Conservation (phyloP, 352 stramenopile species). For the Phytophthora pluvialis region DNA sequence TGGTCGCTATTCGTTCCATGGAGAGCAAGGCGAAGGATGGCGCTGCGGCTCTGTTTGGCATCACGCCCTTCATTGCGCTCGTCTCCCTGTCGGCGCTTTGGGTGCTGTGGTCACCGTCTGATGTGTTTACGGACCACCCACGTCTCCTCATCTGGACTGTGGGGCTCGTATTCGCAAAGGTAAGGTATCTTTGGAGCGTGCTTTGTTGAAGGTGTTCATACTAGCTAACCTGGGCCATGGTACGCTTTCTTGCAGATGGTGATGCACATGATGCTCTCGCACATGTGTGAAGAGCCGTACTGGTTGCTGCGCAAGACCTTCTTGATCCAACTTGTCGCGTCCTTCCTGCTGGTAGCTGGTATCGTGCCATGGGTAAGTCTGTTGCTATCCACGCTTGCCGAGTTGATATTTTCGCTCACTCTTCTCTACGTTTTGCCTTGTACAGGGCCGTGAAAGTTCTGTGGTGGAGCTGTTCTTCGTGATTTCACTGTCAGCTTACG, state of each 20-base stretch:
- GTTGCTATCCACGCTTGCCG: too few species aligned
- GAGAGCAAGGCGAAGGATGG: conserved; percentile 66
- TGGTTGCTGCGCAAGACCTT: conserved; percentile 89
- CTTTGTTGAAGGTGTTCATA: background rate
- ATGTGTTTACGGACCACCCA: conserved; percentile 84
- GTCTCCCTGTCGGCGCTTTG: conserved; percentile 75
- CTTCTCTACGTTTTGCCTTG: background rate
- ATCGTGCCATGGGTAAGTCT: conserved; percentile 76
- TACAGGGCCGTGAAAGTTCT: conserved; percentile 65
- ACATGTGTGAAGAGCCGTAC: conserved; percentile 89
- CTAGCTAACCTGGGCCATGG: background rate
- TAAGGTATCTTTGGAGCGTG: conserved; percentile 18
- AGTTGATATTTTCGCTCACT: conserved; percentile 5
- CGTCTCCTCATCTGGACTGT: conserved; percentile 89
- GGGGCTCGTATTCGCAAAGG: conserved; percentile 83
- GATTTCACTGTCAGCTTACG: conserved; percentile 69
- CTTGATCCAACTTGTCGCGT: conserved; percentile 61
- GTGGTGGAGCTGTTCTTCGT: conserved; percentile 83
- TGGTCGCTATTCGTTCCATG: conserved; percentile 73
- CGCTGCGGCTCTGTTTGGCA: conserved; percentile 62
- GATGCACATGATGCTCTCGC: conserved; percentile 91
- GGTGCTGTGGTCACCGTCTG: conserved; percentile 80
- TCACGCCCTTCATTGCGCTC: conserved; percentile 71
- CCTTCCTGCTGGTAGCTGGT: conserved; percentile 70
- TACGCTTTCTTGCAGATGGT: conserved; percentile 63